These are phyloP conservation scores for Aureobasidium sp. DNA, from an alignment of 2,329 filamentous ascomycete genomes.

Conservation along the genomic window DNA sequence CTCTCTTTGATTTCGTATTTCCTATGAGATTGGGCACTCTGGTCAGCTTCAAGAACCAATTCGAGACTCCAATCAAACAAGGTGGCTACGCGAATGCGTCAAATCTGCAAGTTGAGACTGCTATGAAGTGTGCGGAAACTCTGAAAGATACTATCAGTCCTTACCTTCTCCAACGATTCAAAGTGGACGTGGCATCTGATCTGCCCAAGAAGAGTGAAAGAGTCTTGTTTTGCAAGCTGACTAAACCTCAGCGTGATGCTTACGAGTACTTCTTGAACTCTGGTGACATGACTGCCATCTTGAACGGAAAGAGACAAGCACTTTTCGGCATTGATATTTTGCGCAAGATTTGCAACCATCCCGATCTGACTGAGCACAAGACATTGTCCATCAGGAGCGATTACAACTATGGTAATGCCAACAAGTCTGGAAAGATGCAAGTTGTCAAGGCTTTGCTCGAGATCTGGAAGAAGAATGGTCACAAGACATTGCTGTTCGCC, in stretches of 20 bases:
- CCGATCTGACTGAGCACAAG: slow-evolving; percentile 82
- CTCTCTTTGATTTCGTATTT: slow-evolving; percentile 96
- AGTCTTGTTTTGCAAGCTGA: slow-evolving; percentile 95
- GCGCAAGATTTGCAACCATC: slow-evolving; percentile 98
- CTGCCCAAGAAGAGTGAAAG: slow-evolving; percentile 97
- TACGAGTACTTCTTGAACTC: slow-evolving; percentile 87
- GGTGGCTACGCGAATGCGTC: slow-evolving; percentile 97
- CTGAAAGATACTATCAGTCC: slow-evolving; percentile 95
- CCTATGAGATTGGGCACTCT: slow-evolving; percentile 95
- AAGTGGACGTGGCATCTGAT: slow-evolving; percentile 93
- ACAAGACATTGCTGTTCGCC: slow-evolving; percentile 94
- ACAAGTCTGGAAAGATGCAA: slow-evolving; percentile 95
- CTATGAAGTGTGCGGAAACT: slow-evolving; percentile 93
- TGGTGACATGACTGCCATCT: slow-evolving; percentile 85
- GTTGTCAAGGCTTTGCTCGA: slow-evolving; percentile 89
- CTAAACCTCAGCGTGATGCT: slow-evolving; percentile 77
- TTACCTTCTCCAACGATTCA: slow-evolving; percentile 92
- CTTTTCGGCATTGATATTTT: slow-evolving; percentile 92
- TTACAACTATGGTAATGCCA: slow-evolving; percentile 81
- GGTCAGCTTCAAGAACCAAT: slow-evolving; percentile 89
- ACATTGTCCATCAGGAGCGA: slow-evolving; percentile 62
- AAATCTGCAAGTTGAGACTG: slow-evolving; percentile 94
- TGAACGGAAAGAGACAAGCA: slow-evolving; percentile 78
- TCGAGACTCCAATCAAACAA: slow-evolving; percentile 92
- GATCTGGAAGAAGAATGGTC: slow-evolving; percentile 91